These are phyloP conservation scores for Mycena citricolor DNA, from an alignment of 1,284 basidiomycete genomes.

Conservation along the genomic window DNA sequence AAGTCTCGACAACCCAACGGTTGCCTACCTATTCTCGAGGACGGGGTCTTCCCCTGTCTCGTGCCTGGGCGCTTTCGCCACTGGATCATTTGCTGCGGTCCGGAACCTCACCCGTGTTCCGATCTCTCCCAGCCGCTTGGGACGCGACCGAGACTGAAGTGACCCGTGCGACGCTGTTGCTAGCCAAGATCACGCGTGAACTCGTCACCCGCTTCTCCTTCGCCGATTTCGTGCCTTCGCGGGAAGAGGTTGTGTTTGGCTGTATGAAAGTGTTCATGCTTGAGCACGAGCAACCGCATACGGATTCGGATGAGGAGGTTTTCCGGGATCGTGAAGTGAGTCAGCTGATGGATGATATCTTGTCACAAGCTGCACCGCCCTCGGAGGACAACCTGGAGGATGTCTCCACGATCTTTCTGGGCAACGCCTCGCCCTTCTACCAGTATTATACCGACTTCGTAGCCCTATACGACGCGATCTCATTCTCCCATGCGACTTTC, in stretches of 20 bases:
- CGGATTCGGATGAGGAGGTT: conserved; percentile 60
- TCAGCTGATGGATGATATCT: conserved; percentile 55
- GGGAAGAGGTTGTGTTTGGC: conserved; percentile 65
- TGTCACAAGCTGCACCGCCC: conserved; percentile 41
- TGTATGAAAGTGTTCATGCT: conserved; percentile 97
- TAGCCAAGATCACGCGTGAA: conserved; percentile 48
- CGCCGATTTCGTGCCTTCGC: conserved; percentile 40
- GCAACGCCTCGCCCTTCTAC: conserved; percentile 77
- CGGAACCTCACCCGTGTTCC: conserved; percentile 72
- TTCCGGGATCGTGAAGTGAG: conserved; percentile 67
- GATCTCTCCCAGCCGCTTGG: conserved; percentile 72
- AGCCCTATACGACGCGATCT: conserved; percentile 86
- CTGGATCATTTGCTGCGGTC: conserved; percentile 84
- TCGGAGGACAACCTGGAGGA: conserved; percentile 51
- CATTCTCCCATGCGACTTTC: conserved; percentile 82
- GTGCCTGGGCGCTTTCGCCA: conserved; percentile 75
- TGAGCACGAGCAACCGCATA: conserved; percentile 69
- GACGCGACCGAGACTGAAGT: conserved; percentile 80
- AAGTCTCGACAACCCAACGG: conserved; percentile 51
- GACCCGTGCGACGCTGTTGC: conserved; percentile 62
- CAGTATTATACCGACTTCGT: conserved; percentile 94
- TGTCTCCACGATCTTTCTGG: conserved; percentile 63
- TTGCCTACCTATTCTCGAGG: conserved; percentile 41
- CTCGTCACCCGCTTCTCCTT: conserved; percentile 46
- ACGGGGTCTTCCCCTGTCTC: conserved; percentile 61